Base-by-base conservation (phyloP, 768 basidiomycete genomes). In the Suillus cothurnatus region DNA sequence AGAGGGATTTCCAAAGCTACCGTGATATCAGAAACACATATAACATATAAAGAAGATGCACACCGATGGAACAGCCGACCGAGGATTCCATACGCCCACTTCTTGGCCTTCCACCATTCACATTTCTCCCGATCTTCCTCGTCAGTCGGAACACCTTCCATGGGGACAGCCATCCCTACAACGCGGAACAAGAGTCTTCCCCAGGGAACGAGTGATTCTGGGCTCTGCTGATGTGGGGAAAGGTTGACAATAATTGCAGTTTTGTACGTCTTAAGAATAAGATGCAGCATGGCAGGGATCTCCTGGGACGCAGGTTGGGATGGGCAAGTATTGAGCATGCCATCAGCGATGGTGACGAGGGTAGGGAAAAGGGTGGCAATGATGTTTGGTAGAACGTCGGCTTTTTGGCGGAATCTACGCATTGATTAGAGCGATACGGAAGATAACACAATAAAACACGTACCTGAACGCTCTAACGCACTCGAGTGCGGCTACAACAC, bases 21-120 rank as follows among this genome's bases (percentile, higher is more conserved):
- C 28, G 21, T 38, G 9, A 32, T 12, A 19, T 74, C 57, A 74
- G 65, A 32, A 32, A 31, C 36, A 15, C 12, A 28, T 6, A 36
- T 6, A 12, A 11, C 15, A 31, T 11, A 5, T 12, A 62, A 28
- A 50, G 2, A 59, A 41, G 17, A 59, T 15, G 61, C 73, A 7
- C 62, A 89, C 85, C 90, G 84, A 71, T 91, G 90, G 83, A 95
- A 95, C 19, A 95, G 79, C 28, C 88, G 81, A 41, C 91, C 91
- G 9, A 53, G 80, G 43, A 87, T 87, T n/a, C 84, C 86, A 72
- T 90, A 95, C 1, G 94, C 92, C 95, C 94, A 96, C 73, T 97
- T 97, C 80, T 96, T 96, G 11, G 90, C 85, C 73, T 89, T 90
- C 91, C 93, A 94, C 94, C 95, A 97, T 70, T 93, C 91, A 55